A percentile compares a stretch with the other conserved stretches of the same genome.
phyloP scores from a whole-genome alignment of 495 filamentous ascomycete species.

The Apodospora peruviana region DNA sequence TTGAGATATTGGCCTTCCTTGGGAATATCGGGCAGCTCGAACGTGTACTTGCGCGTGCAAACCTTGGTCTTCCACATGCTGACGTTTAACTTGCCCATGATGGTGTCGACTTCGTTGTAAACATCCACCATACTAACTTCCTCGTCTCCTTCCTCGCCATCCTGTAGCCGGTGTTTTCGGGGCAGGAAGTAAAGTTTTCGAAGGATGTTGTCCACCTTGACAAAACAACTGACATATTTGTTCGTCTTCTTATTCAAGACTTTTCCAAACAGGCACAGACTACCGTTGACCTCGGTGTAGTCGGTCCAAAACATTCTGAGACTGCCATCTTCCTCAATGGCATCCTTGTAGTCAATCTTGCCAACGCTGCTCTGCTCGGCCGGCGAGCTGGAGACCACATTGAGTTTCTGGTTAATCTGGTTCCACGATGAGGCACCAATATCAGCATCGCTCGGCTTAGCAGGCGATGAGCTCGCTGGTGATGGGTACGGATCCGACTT shows the following conservation, averaged over 20 bases:
- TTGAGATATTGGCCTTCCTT: conserved; percentile 90
- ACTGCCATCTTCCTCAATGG: conserved; percentile 84
- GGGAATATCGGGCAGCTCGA: conserved; percentile 82
- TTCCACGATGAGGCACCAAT: conserved; percentile 88
- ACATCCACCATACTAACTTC: conserved; percentile 87
- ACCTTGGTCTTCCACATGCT: conserved; percentile 89
- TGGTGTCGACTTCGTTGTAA: conserved; percentile 74
- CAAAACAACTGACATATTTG: conserved; percentile 80
- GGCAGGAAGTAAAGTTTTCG: conserved; percentile 93
- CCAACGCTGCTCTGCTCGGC: conserved; percentile 59
- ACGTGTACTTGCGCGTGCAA: conserved; percentile 87
- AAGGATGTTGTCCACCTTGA: conserved; percentile 92
- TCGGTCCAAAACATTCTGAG: conserved; percentile 96
- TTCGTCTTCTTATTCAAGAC: conserved; percentile 83
- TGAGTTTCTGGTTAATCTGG: conserved; percentile 76
- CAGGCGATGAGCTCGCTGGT: conserved; percentile 72
- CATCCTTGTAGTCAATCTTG: conserved; percentile 74
- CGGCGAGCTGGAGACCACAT: conserved; percentile 65
- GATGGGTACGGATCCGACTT: conserved; percentile 58
- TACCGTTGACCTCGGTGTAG: conserved; percentile 89
- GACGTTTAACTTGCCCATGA: conserved; percentile 81
- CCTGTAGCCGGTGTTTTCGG: conserved; percentile 53
- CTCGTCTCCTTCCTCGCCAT: conserved; percentile 65
- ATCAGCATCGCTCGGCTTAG: conserved; percentile 45
- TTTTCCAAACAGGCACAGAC: conserved; percentile 91